Conservation (phyloP, 495 filamentous ascomycete species). For the Elasticomyces elasticus region DNA sequence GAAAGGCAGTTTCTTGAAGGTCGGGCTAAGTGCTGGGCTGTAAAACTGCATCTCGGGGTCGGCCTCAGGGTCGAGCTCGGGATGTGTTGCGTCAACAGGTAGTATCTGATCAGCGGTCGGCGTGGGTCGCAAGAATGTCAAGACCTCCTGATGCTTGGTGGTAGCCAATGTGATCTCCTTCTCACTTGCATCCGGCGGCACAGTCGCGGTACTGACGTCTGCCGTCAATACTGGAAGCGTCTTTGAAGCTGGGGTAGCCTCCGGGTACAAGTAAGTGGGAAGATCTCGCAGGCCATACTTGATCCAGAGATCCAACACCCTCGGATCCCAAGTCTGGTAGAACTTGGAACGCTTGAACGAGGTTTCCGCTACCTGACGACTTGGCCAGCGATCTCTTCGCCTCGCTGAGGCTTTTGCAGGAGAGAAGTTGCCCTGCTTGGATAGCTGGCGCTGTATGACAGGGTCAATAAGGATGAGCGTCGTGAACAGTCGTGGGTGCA, state of each 20-base stretch:
- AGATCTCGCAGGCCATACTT: constrained; percentile 34
- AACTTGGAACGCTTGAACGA: constrained; percentile 32
- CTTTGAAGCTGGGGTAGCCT: constrained; percentile 1
- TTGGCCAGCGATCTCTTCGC: constrained; percentile 33
- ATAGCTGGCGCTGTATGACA: constrained; percentile 46
- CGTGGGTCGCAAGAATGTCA: constrained; percentile 32
- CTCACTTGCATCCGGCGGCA: constrained; percentile 17
- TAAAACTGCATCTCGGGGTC: constrained; percentile 54
- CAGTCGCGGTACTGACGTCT: constrained; percentile 20
- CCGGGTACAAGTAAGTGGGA: constrained; percentile 29
- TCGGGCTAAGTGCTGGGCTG: constrained; percentile 55
- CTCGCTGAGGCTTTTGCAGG: constrained; percentile 27
- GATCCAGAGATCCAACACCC: constrained; percentile 33
- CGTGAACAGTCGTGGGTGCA: constrained; percentile 75
- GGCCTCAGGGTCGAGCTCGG: constrained; percentile 23
- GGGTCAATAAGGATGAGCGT: constrained; percentile 74
- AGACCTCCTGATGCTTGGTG: constrained; percentile 35
- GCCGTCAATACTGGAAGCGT: constrained; percentile 11
- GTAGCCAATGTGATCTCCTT: constrained; percentile 31
- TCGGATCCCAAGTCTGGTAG: constrained; percentile 35
- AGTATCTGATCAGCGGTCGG: constrained; percentile 20
- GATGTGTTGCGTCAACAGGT: constrained; percentile 32
- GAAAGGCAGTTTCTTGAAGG: constrained; percentile 53
- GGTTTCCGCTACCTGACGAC: constrained; percentile 27
- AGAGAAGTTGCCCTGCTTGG: constrained; percentile 23